A percentile compares a stretch with the other conserved stretches of the same genome.
Conservation (phyloP, 306 rosid species). For the Vicia faba region DNA sequence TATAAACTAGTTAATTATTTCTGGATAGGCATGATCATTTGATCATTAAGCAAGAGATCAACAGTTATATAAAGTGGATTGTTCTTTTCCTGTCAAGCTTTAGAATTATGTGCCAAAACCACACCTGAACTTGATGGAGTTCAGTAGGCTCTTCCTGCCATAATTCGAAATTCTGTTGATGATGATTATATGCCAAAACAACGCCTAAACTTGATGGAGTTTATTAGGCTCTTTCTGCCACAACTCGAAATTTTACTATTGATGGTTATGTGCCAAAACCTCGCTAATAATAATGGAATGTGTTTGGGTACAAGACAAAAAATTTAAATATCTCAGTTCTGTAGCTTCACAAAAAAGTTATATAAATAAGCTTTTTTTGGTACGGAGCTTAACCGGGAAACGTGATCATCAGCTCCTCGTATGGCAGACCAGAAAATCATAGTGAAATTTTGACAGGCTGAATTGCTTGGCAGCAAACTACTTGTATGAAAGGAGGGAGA, state of each 20-base stretch:
- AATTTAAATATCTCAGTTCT: conserved; percentile 44
- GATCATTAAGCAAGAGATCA: too few relatives aligned
- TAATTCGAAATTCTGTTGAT: conserved; percentile 79
- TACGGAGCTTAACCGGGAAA: background rate
- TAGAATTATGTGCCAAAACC: too few relatives aligned
- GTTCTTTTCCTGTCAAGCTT: too few relatives aligned
- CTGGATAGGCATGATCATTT: too few relatives aligned
- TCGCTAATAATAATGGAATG: conserved; percentile 47
- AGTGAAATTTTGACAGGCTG: background rate
- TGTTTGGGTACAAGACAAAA: conserved; percentile 14
- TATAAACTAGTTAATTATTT: too few relatives aligned
- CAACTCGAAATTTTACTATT: too few relatives aligned
- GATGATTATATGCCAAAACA: too few relatives aligned
- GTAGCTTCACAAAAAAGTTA: conserved; percentile 36
- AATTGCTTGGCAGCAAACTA: conserved; percentile 12
- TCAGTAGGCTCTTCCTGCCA: conserved; percentile 75
- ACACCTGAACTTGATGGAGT: conserved; percentile 77
- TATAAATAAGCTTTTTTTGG: conserved; percentile 37
- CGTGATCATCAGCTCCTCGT: conserved; percentile 6
- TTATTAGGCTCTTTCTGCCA: too few relatives aligned
- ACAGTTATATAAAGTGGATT: too few relatives aligned
- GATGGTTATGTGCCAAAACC: conserved; percentile 70
- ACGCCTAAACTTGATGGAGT: too few relatives aligned
- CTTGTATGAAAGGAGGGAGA: background rate
- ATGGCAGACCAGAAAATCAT: conserved; percentile 6